phyloP scores from a whole-genome alignment of 2,329 filamentous ascomycete species.

The Fusarium sp. region DNA sequence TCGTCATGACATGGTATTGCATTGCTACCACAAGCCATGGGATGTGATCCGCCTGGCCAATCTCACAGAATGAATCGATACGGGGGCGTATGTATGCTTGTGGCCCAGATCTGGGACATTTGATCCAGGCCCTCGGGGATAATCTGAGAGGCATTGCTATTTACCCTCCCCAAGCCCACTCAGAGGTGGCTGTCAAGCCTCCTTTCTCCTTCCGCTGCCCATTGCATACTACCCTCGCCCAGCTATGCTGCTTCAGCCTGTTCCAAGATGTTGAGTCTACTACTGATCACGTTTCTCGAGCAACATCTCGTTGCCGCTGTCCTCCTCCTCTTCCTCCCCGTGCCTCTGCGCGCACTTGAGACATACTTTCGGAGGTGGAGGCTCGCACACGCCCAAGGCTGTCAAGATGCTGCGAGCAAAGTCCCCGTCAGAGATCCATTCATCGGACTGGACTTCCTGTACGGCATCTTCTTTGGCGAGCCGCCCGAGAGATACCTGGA shows the following conservation, averaged over 20 bases:
- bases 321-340: conserved; percentile 30
- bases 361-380: conserved; percentile 25
- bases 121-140: conserved; percentile 42
- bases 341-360: conserved; percentile 25
- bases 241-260: not conserved
- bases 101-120: conserved; percentile 40
- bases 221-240: conserved; percentile 9
- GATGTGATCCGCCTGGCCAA: conserved; percentile 2
- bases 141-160: conserved; percentile 36
- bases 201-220: conserved; percentile 5
- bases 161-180: conserved; percentile 34
- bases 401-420: conserved; percentile 37
- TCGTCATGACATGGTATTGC: conserved; percentile 9
- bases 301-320: conserved; percentile 31
- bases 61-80: not conserved
- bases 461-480: conserved; percentile 42
- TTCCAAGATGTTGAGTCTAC: conserved; percentile 31
- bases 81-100: conserved; percentile 16
- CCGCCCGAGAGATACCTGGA: conserved; percentile 44
- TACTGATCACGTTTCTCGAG: conserved; percentile 26
- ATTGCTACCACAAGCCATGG: conserved; percentile 7
- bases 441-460: conserved; percentile 50
- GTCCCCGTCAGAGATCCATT: conserved; percentile 45
- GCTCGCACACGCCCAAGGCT: conserved; percentile 36
- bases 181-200: conserved; percentile 22